Evolutionary conservation across 352 stramenopile species (phyloP).

Genomic region (Phytophthora melonis): DNA sequence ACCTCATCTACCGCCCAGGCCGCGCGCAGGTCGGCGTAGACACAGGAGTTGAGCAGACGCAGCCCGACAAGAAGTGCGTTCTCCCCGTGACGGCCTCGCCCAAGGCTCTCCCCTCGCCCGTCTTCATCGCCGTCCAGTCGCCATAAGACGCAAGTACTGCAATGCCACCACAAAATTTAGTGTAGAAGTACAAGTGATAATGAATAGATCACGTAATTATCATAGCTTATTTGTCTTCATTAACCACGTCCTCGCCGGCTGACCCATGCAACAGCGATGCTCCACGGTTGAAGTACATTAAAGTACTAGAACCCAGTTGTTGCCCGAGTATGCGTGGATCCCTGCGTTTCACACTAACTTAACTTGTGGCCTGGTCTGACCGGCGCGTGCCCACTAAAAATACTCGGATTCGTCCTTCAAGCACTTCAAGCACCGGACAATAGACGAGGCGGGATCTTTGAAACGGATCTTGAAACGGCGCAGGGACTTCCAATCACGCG

Average conservation of each 20-base stretch:
- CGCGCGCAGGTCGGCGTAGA: slow-evolving; percentile 2
- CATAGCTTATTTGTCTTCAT: neutral
- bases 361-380: neutral
- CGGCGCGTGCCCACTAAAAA: neutral
- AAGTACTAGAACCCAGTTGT: neutral
- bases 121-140: slow-evolving; percentile 34
- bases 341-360: neutral
- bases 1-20: slow-evolving; percentile 35
- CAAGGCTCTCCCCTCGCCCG: slow-evolving; percentile 13
- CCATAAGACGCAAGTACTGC: slow-evolving; percentile 16
- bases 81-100: slow-evolving; percentile 20
- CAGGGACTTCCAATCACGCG: slow-evolving; percentile 17
- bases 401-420: slow-evolving; percentile 6
- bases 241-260: neutral
- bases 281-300: neutral
- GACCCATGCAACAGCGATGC: neutral
- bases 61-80: slow-evolving; percentile 23
- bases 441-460: slow-evolving; percentile 24
- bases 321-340: neutral
- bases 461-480: neutral
- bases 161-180: neutral
- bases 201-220: neutral
- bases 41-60: slow-evolving; percentile 2
- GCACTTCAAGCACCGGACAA: slow-evolving; percentile 12
- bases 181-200: neutral